Conservation (phyloP, 2,329 filamentous ascomycete species). For the Chalaropsis thielavioides region DNA sequence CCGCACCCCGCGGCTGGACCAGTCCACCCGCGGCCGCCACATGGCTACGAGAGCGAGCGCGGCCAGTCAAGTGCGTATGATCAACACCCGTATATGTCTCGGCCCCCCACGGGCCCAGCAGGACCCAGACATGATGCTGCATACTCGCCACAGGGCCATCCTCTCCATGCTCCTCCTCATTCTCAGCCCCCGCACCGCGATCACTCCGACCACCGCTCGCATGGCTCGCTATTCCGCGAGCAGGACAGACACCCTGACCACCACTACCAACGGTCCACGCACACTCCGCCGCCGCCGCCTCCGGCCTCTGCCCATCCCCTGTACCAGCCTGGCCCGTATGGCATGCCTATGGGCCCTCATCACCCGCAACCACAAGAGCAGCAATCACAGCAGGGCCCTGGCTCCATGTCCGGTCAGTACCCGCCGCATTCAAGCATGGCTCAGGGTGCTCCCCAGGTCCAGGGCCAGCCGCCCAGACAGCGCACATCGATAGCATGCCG, state of each 20-base stretch:
- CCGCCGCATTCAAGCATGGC: not conserved
- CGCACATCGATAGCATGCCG: slow-evolving; percentile 46
- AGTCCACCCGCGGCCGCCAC: not conserved
- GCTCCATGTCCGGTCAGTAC: not conserved
- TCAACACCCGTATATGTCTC: not conserved
- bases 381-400: not conserved
- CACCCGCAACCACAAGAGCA: not conserved
- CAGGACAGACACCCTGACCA: not conserved
- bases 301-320: not conserved
- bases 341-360: not conserved
- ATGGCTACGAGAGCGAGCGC: not conserved
- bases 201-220: too few relatives aligned
- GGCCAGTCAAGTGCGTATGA: not conserved
- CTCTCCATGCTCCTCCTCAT: not conserved
- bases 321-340: not conserved
- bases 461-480: slow-evolving; percentile 34
- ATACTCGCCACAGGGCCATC: not conserved
- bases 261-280: not conserved
- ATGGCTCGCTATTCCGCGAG: too few relatives aligned
- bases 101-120: not conserved
- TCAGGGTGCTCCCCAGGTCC: not conserved
- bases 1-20: not conserved
- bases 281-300: not conserved
- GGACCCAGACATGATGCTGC: not conserved
- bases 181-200: not conserved